Evolutionary conservation across 306 rosid species (phyloP).

Genomic region (Acacia melanoxylon): DNA sequence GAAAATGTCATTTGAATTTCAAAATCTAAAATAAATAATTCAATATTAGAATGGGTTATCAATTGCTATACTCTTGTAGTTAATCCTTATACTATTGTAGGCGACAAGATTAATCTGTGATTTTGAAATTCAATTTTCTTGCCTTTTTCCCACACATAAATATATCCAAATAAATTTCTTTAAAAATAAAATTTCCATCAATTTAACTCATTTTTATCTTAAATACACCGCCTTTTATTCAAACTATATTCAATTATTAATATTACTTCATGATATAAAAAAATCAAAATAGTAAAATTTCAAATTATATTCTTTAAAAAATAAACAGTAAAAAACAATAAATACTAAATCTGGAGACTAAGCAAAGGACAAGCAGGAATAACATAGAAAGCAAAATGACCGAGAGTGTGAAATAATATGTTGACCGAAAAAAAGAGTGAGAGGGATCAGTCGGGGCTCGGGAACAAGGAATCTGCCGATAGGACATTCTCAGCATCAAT

Average conservation of each 20-base stretch:
- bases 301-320: not conserved
- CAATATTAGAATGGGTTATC: too few species aligned
- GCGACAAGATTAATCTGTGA: too few species aligned
- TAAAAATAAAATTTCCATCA: not conserved
- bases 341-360: not conserved
- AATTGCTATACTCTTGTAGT: too few species aligned
- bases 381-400: not conserved
- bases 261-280: not conserved
- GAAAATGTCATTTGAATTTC: too few species aligned
- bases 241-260: not conserved
- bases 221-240: not conserved
- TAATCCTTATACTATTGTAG: too few species aligned
- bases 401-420: not conserved
- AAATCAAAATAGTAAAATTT: not conserved
- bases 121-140: too few species aligned
- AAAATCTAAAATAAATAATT: too few species aligned
- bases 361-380: not conserved
- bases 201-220: not conserved
- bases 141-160: not conserved
- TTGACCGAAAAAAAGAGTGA: too few species aligned
- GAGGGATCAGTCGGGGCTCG: not conserved
- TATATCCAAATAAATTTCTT: not conserved
- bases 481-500: conserved; percentile 39
- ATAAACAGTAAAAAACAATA: not conserved
- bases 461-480: conserved; percentile 30